These are phyloP conservation scores for Termitomyces sp. DNA, from an alignment of 768 basidiomycete species.

Conservation along the genomic window DNA sequence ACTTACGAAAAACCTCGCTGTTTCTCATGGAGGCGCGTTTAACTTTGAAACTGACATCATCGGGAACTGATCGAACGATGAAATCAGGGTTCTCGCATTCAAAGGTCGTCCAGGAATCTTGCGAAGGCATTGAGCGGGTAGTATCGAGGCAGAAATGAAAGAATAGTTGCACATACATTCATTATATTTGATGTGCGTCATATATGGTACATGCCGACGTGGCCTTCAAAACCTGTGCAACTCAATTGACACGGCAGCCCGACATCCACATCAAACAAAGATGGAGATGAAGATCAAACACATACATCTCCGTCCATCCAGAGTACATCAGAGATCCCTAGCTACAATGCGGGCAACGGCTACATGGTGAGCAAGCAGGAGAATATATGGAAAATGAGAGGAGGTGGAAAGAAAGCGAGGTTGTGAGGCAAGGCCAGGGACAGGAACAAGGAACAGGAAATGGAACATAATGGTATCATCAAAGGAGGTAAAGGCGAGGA, in stretches of 20 bases:
- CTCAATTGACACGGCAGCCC: constrained; percentile 13
- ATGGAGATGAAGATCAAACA: constrained; percentile 26
- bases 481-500: constrained; percentile 66
- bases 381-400: constrained; percentile 25
- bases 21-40: constrained; percentile 45
- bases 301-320: constrained; percentile 30
- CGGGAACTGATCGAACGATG: constrained; percentile 50
- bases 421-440: constrained; percentile 28
- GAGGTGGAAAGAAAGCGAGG: constrained; percentile 23
- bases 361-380: constrained; percentile 23
- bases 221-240: constrained; percentile 11
- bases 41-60: constrained; percentile 49
- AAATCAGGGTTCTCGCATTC: constrained; percentile 54
- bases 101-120: constrained; percentile 36
- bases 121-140: constrained; percentile 5
- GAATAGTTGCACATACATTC: background rate
- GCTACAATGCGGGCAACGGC: constrained; percentile 24
- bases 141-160: background rate
- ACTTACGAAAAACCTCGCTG: constrained; percentile 67
- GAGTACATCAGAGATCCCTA: constrained; percentile 36
- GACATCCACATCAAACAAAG: constrained; percentile 23
- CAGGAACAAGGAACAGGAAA: constrained; percentile 30
- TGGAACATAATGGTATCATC: constrained; percentile 73
- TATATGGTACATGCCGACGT: constrained; percentile 5
- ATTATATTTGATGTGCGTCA: background rate